These are phyloP conservation scores for Diospyros lotus DNA, from an alignment of 148 eudicot genomes.

Conservation along the genomic window DNA sequence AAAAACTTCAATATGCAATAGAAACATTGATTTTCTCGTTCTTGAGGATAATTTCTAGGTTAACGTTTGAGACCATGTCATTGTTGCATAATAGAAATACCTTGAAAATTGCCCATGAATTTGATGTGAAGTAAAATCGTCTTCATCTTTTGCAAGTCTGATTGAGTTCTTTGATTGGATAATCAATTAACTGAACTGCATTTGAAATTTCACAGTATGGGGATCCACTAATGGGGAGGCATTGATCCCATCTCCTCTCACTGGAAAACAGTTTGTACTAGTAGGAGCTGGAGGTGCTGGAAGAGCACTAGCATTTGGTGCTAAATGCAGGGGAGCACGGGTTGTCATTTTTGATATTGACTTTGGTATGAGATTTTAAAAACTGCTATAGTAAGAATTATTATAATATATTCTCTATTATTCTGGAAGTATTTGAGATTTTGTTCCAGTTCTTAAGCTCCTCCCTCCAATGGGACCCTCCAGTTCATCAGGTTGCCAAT, in stretches of 20 bases:
- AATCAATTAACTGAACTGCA: neutral
- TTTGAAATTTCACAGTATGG: slow-evolving; percentile 18
- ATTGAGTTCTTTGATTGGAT: slow-evolving; percentile 4
- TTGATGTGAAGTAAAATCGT: neutral
- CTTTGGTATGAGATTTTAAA: slow-evolving; percentile 25
- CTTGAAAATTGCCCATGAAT: neutral
- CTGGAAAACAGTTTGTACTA: slow-evolving; percentile 35
- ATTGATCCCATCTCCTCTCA: slow-evolving; percentile 25
- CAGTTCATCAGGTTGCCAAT: slow-evolving; percentile 9
- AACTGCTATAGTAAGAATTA: neutral
- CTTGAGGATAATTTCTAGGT: neutral
- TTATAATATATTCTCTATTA: neutral
- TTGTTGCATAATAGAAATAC: neutral
- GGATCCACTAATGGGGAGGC: slow-evolving; percentile 16
- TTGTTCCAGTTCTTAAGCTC: slow-evolving; percentile 1
- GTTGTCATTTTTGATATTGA: slow-evolving; percentile 37
- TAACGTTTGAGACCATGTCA: neutral
- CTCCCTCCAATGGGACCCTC: neutral
- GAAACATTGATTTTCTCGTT: neutral
- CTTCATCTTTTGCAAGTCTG: neutral
- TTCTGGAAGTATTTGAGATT: neutral
- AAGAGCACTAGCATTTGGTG: slow-evolving; percentile 51
- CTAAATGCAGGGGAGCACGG: slow-evolving; percentile 42
- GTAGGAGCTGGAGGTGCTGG: slow-evolving; percentile 66
- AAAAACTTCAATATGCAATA: neutral